These are phyloP conservation scores for Selaginella moellendorffii DNA, from an alignment of 75 land plant species.

Conservation along the genomic window DNA sequence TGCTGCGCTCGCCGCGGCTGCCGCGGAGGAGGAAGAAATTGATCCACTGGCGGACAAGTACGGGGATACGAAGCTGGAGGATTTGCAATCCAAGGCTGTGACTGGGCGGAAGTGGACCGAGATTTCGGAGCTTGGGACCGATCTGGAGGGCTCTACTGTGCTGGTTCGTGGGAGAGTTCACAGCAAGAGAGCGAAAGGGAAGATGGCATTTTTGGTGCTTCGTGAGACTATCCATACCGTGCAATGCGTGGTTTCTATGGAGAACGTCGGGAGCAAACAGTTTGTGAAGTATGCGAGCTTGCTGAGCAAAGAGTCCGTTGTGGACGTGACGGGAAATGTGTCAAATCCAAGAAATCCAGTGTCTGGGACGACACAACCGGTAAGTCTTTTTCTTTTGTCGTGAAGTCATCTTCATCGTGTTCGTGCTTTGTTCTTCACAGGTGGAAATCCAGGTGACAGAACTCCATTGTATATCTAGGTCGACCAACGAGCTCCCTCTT, in stretches of 20 bases:
- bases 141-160: conserved; percentile 32
- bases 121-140: conserved; percentile 18
- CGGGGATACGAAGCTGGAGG: conserved; percentile 44
- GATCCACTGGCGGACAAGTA: conserved; percentile 53
- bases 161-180: conserved; percentile 59
- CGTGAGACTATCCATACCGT: conserved; percentile 51
- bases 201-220: conserved; percentile 61
- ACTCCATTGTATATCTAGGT: conserved; percentile 50
- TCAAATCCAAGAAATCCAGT: conserved; percentile 43
- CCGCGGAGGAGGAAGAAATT: conserved; percentile 10
- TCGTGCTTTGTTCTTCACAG: conserved; percentile 19
- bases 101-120: conserved; percentile 44
- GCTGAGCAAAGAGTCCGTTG: conserved; percentile 59
- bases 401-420: conserved; percentile 2
- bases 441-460: conserved; percentile 68
- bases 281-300: conserved; percentile 52
- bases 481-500: conserved; percentile 48
- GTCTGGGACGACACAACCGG: conserved; percentile 74
- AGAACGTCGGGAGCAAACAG: conserved; percentile 39
- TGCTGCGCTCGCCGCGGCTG: conserved; percentile 24
- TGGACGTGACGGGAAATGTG: conserved; percentile 66
- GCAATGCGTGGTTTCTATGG: conserved; percentile 45
- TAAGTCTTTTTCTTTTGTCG: conserved; percentile 7
- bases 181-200: conserved; percentile 50
- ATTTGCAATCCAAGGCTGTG: conserved; percentile 43